These are phyloP conservation scores for Lasiosphaeria ovina DNA, from an alignment of 495 filamentous ascomycete genomes.

Conservation along the genomic window DNA sequence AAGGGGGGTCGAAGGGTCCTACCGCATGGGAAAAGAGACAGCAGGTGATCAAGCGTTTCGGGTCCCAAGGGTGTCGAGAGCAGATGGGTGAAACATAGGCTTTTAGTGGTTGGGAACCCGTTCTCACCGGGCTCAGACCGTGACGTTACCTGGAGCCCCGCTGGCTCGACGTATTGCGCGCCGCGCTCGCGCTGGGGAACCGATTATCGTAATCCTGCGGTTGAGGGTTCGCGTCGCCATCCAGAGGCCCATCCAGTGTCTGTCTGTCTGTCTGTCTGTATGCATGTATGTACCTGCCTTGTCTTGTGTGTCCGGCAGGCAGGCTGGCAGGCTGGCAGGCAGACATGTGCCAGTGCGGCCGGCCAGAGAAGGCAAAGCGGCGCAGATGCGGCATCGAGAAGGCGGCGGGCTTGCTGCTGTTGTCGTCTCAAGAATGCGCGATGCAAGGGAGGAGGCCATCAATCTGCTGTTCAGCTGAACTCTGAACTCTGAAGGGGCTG, in stretches of 20 bases:
- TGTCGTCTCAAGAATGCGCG: background rate
- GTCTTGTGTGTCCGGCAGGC: background rate
- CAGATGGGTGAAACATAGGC: constrained; percentile 22
- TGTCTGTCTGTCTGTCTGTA: too few species aligned
- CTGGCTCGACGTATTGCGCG: constrained; percentile 8
- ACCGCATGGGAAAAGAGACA: constrained; percentile 2
- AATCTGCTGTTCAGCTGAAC: background rate
- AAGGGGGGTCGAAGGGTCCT: background rate
- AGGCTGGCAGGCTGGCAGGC: background rate
- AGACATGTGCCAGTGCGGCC: background rate
- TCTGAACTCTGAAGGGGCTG: background rate
- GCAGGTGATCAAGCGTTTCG: constrained; percentile 25
- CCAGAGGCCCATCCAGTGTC: too few species aligned
- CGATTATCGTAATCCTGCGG: constrained; percentile 2
- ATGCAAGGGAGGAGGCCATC: background rate
- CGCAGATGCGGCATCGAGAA: constrained; percentile 1
- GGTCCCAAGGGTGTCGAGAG: constrained; percentile 11
- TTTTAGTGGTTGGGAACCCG: constrained; percentile 1
- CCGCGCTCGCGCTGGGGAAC: constrained; percentile 14
- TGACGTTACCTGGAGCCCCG: constrained; percentile 18
- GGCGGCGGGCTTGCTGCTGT: constrained; percentile 3
- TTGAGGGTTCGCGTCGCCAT: too few species aligned
- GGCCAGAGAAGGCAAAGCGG: background rate
- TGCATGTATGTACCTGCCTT: too few species aligned
- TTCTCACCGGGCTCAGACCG: constrained; percentile 18